These are phyloP conservation scores for Apophysomyces sp. DNA, from an alignment of 371 early-diverging fungal genomes.

Conservation along the genomic window DNA sequence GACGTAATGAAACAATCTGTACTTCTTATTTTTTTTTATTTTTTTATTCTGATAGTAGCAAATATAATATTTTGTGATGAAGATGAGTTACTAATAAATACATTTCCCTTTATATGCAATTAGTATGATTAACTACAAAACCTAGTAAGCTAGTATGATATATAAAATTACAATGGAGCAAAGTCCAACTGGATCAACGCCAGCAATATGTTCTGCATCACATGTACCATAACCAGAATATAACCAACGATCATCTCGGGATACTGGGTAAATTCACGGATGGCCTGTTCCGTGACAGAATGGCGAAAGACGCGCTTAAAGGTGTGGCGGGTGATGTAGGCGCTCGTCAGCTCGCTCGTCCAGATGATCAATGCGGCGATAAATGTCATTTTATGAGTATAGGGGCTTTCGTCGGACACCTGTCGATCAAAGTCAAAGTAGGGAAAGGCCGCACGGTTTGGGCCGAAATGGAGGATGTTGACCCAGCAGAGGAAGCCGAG, in stretches of 20 bases:
- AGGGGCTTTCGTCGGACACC: slow-evolving; percentile 35
- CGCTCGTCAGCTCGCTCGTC: slow-evolving; percentile 64
- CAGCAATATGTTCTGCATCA: slow-evolving; percentile 70
- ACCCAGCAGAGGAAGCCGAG: slow-evolving; percentile 72
- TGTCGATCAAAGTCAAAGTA: slow-evolving; percentile 64
- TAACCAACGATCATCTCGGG: slow-evolving; percentile 68
- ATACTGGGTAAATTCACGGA: slow-evolving; percentile 63
- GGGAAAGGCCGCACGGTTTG: slow-evolving; percentile 64
- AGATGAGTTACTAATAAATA: no score
- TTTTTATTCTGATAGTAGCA: no score
- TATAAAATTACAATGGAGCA: slow-evolving; percentile 6
- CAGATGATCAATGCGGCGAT: slow-evolving; percentile 61
- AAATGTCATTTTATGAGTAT: slow-evolving; percentile 52
- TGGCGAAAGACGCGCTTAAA: slow-evolving; percentile 50
- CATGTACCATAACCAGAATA: slow-evolving; percentile 70
- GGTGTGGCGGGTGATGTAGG: slow-evolving; percentile 55
- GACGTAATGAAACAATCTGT: no score
- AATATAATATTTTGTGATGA: no score
- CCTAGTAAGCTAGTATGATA: no score
- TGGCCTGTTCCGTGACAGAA: slow-evolving; percentile 61
- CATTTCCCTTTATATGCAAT: no score
- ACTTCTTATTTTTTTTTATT: no score
- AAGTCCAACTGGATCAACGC: slow-evolving; percentile 66
- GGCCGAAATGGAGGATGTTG: slow-evolving; percentile 68
- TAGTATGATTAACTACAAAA: no score